phyloP scores from a whole-genome alignment of 2,329 filamentous ascomycete species.

The Calonectria naviculata region DNA sequence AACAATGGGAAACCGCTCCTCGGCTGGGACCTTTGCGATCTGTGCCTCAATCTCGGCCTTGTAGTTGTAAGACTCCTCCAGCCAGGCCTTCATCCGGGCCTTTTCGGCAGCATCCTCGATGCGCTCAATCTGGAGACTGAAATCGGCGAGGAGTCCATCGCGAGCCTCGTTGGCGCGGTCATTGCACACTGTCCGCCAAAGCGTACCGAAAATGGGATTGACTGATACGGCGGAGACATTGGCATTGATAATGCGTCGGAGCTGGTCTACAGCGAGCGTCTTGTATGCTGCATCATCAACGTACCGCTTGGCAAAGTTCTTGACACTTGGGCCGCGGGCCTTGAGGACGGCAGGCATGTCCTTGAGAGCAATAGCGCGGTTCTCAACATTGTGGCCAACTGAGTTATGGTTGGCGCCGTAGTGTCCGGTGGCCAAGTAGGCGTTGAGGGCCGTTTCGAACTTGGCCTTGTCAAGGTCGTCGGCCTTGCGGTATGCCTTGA shows the following conservation, averaged over 20 bases:
- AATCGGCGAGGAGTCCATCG: constrained; percentile 53
- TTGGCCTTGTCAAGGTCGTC: constrained; percentile 24
- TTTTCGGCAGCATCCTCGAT: constrained; percentile 48
- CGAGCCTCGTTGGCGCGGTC: constrained; percentile 55
- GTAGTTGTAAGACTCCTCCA: constrained; percentile 63
- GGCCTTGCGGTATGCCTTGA: constrained; percentile 22
- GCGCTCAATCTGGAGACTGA: constrained; percentile 52
- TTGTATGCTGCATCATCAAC: constrained; percentile 50
- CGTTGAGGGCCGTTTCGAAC: constrained; percentile 8
- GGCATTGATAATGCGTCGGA: constrained; percentile 54
- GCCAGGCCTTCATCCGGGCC: constrained; percentile 56
- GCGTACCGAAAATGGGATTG: constrained; percentile 61
- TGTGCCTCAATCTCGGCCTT: constrained; percentile 53
- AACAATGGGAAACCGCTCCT: constrained; percentile 57
- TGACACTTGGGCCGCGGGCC: constrained; percentile 34
- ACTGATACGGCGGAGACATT: constrained; percentile 57
- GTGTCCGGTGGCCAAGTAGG: constrained; percentile 9
- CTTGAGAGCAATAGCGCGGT: constrained; percentile 25
- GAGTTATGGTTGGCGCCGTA: neutral
- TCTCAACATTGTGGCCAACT: constrained; percentile 4
- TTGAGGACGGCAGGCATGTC: constrained; percentile 39
- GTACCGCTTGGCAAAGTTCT: constrained; percentile 55
- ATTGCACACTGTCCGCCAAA: constrained; percentile 62
- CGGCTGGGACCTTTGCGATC: constrained; percentile 50
- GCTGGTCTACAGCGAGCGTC: constrained; percentile 49